Conservation (phyloP, 2,329 filamentous ascomycete genomes). For the Purpureocillium lavendulum region DNA sequence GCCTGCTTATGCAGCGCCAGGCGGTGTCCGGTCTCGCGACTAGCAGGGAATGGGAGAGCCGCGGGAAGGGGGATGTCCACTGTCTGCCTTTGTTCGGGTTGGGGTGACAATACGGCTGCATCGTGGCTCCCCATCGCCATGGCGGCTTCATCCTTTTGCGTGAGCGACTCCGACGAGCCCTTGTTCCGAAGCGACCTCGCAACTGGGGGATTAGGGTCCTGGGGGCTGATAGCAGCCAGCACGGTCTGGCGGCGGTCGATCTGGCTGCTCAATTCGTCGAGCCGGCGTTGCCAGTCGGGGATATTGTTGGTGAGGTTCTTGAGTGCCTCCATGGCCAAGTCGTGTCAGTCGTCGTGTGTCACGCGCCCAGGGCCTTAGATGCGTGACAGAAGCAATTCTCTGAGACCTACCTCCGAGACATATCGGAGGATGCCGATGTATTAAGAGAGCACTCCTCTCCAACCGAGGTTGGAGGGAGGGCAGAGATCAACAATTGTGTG, state of each 20-base stretch:
- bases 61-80: conserved; percentile 11
- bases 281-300: conserved; percentile 50
- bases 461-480: too few species aligned
- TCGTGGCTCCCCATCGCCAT: conserved; percentile 12
- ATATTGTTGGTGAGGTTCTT: conserved; percentile 45
- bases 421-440: too few species aligned
- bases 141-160: conserved; percentile 35
- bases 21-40: conserved; percentile 8
- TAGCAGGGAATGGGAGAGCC: conserved; percentile 18
- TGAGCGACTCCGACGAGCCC: conserved; percentile 46
- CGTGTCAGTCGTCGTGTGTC: conserved; percentile 19
- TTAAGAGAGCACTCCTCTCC: too few species aligned
- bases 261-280: conserved; percentile 52
- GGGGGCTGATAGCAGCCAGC: conserved; percentile 42
- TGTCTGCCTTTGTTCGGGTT: conserved; percentile 5
- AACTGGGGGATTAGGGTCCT: conserved; percentile 16
- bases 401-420: too few species aligned
- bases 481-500: too few species aligned
- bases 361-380: too few species aligned
- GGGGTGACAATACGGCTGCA: background rate
- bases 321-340: conserved; percentile 47
- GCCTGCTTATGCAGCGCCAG: conserved; percentile 25
- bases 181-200: conserved; percentile 39
- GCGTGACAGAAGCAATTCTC: too few species aligned
- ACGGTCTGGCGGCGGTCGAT: conserved; percentile 54